A percentile compares a stretch with the other conserved stretches of the same genome.
Evolutionary conservation across 2,329 filamentous ascomycete species (phyloP).

Genomic region (Epichloe scottii): DNA sequence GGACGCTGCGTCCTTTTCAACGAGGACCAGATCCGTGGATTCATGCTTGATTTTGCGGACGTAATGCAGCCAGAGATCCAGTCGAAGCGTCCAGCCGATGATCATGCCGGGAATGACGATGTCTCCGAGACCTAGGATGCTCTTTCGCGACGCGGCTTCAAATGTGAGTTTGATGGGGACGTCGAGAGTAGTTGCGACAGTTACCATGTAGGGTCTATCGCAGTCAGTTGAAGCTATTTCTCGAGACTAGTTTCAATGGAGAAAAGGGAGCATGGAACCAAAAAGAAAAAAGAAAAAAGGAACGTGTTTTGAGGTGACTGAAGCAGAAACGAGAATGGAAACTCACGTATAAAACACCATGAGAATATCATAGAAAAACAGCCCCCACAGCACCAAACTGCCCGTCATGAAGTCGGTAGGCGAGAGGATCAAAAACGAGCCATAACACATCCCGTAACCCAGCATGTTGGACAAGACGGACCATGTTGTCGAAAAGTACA

Average conservation of each 20-base stretch:
- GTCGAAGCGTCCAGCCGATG: slow-evolving; percentile 77
- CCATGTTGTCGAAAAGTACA: slow-evolving; percentile 54
- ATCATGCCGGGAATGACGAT: slow-evolving; percentile 88
- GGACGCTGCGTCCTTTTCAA: slow-evolving; percentile 21
- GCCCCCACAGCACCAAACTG: slow-evolving; percentile 58
- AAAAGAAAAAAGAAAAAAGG: too few relatives aligned
- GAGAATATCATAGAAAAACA: slow-evolving; percentile 93
- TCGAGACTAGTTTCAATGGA: too few relatives aligned
- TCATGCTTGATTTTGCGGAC: slow-evolving; percentile 47
- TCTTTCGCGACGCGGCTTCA: slow-evolving; percentile 46
- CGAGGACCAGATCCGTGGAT: slow-evolving; percentile 19
- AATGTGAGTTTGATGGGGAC: slow-evolving; percentile 90
- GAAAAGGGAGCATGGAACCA: too few relatives aligned
- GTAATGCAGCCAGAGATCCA: slow-evolving; percentile 81
- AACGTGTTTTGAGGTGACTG: neutral
- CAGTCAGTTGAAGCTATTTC: neutral
- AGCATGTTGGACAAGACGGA: slow-evolving; percentile 66
- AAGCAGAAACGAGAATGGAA: neutral
- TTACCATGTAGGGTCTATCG: slow-evolving; percentile 63
- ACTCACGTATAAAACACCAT: slow-evolving; percentile 75
- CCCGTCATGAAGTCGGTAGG: slow-evolving; percentile 80
- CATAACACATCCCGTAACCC: slow-evolving; percentile 78
- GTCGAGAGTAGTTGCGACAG: slow-evolving; percentile 78
- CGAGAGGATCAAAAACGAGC: slow-evolving; percentile 69
- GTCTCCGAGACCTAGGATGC: slow-evolving; percentile 90